Evolutionary conservation across 345 rosid genomes (phyloP), one percentile per base, ranked within the genome.

Genomic region (Leavenworthia alabamica): DNA sequence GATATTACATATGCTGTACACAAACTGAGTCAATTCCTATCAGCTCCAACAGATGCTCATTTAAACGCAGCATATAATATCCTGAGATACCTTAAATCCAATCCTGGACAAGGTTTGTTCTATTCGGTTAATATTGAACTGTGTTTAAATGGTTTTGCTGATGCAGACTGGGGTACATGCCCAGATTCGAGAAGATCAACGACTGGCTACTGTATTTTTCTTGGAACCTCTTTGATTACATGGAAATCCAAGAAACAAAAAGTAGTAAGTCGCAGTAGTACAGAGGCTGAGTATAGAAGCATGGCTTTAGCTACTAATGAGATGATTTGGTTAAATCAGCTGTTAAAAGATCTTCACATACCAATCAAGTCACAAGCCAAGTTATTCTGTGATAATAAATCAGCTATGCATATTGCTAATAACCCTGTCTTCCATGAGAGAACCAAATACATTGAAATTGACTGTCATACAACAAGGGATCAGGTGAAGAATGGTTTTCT

Each of bases 381-480:
- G 2, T 0, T 52, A 0, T 33, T 33, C 1, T 33, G 42, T 33
- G 59, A 53, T 1, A 53, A 17, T 0, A 10, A 28, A 0, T 8
- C 39, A 0, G 14, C 40, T 0, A 9, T 29, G 1, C 23, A 51
- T 1, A 31, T 53, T 2, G 43, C 43, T 0, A 35, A 11, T 1
- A 54, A 54, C 0, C 43, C 0, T 0, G 16, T 54, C 0, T 35
- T 54, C 0, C 43, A 35, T 20, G 43, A 33, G 6, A 2, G 59
- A 0, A 54, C 14, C 0, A 54, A 54, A 7, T 1, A 19, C 6
- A 2, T 32, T 0, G 15, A 53, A 0, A 10, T 53, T 0, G 59
- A 33, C 0, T 53, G 27, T 3, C 28, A 53, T 4, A 32, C 1
- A 0, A n/a, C 10, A 0, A 1, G 7, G 0, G 16, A 53, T 28